phyloP scores from a whole-genome alignment of 768 basidiomycete species.

The Leccinum variicolor region DNA sequence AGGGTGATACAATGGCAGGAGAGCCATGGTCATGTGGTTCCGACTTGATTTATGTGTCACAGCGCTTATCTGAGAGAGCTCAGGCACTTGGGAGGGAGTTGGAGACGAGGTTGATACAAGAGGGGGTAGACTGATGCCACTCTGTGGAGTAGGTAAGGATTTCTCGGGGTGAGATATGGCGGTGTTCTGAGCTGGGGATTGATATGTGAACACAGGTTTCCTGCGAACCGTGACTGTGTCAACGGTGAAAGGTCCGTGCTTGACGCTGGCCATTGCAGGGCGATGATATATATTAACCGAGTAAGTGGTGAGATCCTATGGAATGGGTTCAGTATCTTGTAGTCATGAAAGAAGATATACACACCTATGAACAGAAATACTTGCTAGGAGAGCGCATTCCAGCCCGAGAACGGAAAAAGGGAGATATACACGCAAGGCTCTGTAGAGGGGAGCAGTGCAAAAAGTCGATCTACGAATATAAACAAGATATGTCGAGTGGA shows the following conservation, averaged over 20 bases:
- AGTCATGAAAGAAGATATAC: background rate
- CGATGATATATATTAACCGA: conserved; percentile 7
- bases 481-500: conserved; percentile 19
- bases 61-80: conserved; percentile 14
- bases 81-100: conserved; percentile 10
- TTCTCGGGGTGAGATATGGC: conserved; percentile 22
- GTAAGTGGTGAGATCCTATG: conserved; percentile 10
- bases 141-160: conserved; percentile 13
- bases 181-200: conserved; percentile 46
- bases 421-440: conserved; percentile 14
- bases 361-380: conserved; percentile 21
- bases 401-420: conserved; percentile 9
- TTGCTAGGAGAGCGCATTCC: conserved; percentile 21
- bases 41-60: conserved; percentile 13
- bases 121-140: conserved; percentile 11
- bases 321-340: background rate
- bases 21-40: conserved; percentile 35
- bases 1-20: conserved; percentile 68
- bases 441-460: conserved; percentile 4
- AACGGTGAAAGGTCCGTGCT: conserved; percentile 9
- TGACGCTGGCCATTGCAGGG: conserved; percentile 23
- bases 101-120: conserved; percentile 11
- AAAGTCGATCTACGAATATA: conserved; percentile 18
- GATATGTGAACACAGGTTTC: conserved; percentile 57
- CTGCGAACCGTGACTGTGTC: conserved; percentile 38